These are phyloP conservation scores for Neopestalotiopsis rosae DNA, from an alignment of 2,329 filamentous ascomycete species.

Conservation along the genomic window DNA sequence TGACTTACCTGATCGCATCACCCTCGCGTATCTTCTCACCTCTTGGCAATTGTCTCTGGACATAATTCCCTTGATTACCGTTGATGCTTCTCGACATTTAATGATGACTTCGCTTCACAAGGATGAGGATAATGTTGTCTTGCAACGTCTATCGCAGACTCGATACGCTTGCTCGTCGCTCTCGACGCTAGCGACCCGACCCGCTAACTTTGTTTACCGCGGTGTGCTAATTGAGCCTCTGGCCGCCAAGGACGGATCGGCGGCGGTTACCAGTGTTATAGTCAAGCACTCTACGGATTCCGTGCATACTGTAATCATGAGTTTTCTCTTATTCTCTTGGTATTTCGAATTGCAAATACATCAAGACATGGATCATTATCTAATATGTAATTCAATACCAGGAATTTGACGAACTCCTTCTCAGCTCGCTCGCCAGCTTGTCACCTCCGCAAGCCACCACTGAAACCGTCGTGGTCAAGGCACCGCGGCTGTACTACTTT, in stretches of 20 bases:
- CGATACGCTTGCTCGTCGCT: slow-evolving; percentile 42
- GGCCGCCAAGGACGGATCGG: not conserved
- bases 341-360: not conserved
- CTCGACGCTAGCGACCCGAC: slow-evolving; percentile 40
- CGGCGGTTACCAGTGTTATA: not conserved
- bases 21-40: no score
- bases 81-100: not conserved
- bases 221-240: slow-evolving; percentile 31
- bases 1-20: no score
- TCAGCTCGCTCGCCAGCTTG: not conserved
- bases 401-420: not conserved
- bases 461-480: not conserved
- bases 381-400: not conserved
- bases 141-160: slow-evolving; percentile 29
- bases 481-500: not conserved
- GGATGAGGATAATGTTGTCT: slow-evolving; percentile 13
- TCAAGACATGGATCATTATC: rapidly evolving
- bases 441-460: no score
- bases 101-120: not conserved
- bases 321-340: not conserved
- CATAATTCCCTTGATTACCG: not conserved
- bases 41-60: not conserved
- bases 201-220: slow-evolving; percentile 47
- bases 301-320: not conserved
- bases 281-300: slow-evolving; percentile 4